Percentiles rank a stretch among this genome's conserved stretches.
Conservation (phyloP, 1,139 yeast species). For the Yamadazyma jaroonii region DNA sequence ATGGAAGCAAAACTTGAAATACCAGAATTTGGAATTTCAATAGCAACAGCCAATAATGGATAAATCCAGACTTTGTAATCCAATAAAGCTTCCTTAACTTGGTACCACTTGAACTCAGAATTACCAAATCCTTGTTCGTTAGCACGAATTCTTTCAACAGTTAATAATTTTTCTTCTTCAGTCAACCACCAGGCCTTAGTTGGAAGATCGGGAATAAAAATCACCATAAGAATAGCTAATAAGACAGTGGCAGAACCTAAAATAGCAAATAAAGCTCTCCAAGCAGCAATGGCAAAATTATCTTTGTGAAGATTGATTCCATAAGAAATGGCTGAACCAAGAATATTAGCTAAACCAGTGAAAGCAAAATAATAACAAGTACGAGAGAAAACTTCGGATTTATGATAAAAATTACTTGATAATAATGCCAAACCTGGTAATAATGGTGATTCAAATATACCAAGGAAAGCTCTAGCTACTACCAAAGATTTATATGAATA, state of each 20-base stretch:
- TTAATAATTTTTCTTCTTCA: constrained; percentile 31
- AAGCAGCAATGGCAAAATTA: constrained; percentile 19
- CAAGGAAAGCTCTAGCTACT: constrained; percentile 44
- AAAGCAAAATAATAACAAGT: constrained; percentile 26
- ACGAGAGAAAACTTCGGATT: constrained; percentile 30
- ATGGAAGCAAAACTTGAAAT: constrained; percentile 20
- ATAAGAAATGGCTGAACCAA: constrained; percentile 27
- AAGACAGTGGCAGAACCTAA: constrained; percentile 37
- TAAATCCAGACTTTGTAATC: constrained; percentile 16
- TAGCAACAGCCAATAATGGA: constrained; percentile 18
- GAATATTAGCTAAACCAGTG: constrained; percentile 29
- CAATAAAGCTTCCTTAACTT: constrained; percentile 22
- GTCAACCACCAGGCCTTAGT: constrained; percentile 35
- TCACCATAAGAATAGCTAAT: constrained; percentile 20
- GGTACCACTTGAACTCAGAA: constrained; percentile 20
- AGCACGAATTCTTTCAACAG: constrained; percentile 20
- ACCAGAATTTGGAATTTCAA: constrained; percentile 29
- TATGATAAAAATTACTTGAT: constrained; percentile 20
- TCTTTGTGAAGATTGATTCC: constrained; percentile 29
- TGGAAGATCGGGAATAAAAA: constrained; percentile 42
- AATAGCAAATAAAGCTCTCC: constrained; percentile 38
- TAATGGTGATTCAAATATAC: constrained; percentile 34
- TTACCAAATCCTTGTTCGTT: constrained; percentile 30
- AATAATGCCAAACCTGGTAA: constrained; percentile 29
- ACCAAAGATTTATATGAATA: constrained; percentile 43